phyloP scores from a whole-genome alignment of 345 rosid species.

The Durio zibethinus region DNA sequence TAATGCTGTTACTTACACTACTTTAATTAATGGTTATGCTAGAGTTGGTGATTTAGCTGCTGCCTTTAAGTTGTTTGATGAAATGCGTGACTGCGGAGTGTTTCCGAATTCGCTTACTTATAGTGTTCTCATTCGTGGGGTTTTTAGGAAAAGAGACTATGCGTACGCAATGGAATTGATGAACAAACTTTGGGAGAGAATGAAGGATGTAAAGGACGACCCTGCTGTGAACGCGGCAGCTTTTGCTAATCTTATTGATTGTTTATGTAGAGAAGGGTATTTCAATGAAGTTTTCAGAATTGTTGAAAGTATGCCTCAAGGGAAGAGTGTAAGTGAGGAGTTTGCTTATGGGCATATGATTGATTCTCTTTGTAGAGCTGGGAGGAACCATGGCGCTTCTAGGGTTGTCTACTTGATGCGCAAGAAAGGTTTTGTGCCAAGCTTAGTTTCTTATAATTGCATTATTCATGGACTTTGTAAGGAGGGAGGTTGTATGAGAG shows the following conservation, averaged over 20 bases:
- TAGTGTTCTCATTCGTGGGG: conserved; percentile 61
- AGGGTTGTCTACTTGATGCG: conserved; percentile 76
- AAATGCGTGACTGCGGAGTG: conserved; percentile 52
- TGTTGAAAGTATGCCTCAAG: conserved; percentile 68
- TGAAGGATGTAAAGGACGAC: conserved; percentile 46
- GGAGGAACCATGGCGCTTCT: conserved; percentile 73
- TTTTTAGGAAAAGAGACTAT: conserved; percentile 44
- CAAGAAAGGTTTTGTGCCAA: conserved; percentile 51
- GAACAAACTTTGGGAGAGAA: conserved; percentile 55
- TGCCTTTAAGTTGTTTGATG: conserved; percentile 68
- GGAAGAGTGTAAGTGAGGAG: conserved; percentile 42
- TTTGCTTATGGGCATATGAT: conserved; percentile 71
- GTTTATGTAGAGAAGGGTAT: conserved; percentile 65
- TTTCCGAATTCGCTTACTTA: conserved; percentile 55
- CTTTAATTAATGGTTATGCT: conserved; percentile 59
- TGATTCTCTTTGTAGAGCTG: conserved; percentile 58
- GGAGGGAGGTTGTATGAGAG: conserved; percentile 71
- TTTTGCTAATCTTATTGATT: conserved; percentile 61
- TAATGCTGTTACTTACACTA: conserved; percentile 65
- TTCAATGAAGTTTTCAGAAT: conserved; percentile 58
- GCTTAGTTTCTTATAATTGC: conserved; percentile 60
- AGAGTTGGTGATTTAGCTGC: conserved; percentile 29
- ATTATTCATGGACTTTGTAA: conserved; percentile 75
- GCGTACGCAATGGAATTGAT: conserved; percentile 41
- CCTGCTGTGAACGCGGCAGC: conserved; percentile 47